Base-by-base conservation (phyloP, 306 rosid species). In the Citrullus mucosospermus region DNA sequence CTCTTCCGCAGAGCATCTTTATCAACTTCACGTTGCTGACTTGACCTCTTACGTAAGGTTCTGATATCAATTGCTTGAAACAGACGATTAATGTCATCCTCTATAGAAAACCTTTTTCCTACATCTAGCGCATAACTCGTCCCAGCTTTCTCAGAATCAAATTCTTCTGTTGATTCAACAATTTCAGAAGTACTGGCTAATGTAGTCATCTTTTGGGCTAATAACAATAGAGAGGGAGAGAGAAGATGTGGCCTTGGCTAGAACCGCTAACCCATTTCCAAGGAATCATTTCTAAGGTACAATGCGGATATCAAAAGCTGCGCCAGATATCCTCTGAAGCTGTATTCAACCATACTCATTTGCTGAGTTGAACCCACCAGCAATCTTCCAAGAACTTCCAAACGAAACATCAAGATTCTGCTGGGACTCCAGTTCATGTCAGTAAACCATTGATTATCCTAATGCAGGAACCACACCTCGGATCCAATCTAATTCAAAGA, bases 11-110 rank as follows among this genome's bases (percentile, higher is more conserved):
- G 85, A 28, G 86, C 82, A 34, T 88, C 87, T 75, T 73, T 82
- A 78, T 79, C 85, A 44, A 55, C 60, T 75, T 81, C 87, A n/a
- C 81, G 82, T 5, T 86, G 86, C 36, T 81, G 77, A 61, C 85
- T 86, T 41, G 79, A 82, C 70, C 85, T 86, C 84, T 92, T 89
- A 63, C 88, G 86, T 66, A 93, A 85, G 72, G 79, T 82, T 83
- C 87, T 88, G 67, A 85, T 75, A 55, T 92, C 92, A 85, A 95
- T 92, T 50, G 93, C 90, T 87, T 91, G 96, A 85, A 95, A 95
- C 81, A 95, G 96, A 67, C 89, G 88, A 48, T 95, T 87, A 18
- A 95, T 95, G 78, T 95, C 97, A 86, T 89, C 97, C 90, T 92
- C 96, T 18, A 95, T 90, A 0, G 97, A 95, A 88, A 82, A 91